Evolutionary conservation across 148 eudicot species (phyloP), one percentile per base, ranked within the genome.

Genomic region (Amaranthus cruentus): DNA sequence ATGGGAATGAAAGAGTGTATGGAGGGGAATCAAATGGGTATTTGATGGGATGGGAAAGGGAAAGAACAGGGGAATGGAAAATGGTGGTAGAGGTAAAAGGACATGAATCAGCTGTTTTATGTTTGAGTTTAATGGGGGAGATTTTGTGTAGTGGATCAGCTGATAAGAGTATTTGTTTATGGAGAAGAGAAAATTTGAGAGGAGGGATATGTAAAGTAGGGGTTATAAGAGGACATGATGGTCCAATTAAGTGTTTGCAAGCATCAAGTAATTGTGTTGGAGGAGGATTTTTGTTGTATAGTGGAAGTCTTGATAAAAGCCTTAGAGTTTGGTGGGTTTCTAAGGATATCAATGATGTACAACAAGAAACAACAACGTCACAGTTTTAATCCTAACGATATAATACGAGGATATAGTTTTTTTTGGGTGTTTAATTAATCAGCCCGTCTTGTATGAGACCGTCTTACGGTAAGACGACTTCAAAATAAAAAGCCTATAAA

Each of bases 311-410:
- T 80, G 97, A 92, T 73, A 92, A 83, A 70, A 90, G 90, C 70
- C 73, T 92, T 6, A 82, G 97, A 66, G 97, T 92, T 83, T 92
- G 97, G 97, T 92, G 97, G 97, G 88, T 90, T 55, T 79, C 87
- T 15, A 83, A 79, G 70, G 70, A 78, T 38, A 75, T 78, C 9
- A 60, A 44, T 55, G 58, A 58, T 18, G 52, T 50, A 14, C 78
- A 80, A 21, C 18, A 70, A 83, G 5, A 15, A 28, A 28, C 38
- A 28, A 28, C 38, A 28, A 28, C 0, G 38, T 2, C 38, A 28
- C 1, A 28, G 38, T 28, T 2, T 28, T 28, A 28, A 28, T 28
- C 38, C 38, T 28, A 28, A 28, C 38, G 38, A 28, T 28, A 28
- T 28, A 28, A 28, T 28, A 28, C 18, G 38, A 28, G 38, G 38